Base-by-base conservation (phyloP, 2,329 filamentous ascomycete species). In the Aspergillus nomiae region DNA sequence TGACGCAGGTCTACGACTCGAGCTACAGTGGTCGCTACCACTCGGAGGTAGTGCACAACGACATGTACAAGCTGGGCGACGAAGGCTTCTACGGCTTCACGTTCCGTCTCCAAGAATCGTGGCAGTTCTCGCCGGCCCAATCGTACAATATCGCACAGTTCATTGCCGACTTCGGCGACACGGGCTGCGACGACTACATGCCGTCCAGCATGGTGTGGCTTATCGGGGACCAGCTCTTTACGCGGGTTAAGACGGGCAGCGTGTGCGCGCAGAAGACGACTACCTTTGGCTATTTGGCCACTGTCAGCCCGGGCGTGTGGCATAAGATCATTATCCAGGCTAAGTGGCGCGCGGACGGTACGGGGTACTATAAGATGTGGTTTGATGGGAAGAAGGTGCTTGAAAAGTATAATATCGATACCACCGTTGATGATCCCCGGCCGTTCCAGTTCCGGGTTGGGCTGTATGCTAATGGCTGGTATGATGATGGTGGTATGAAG, bases 401-500 rank as follows among this genome's bases (percentile, higher is more conserved):
- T 0, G 46, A 50, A 14, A n/a, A 50, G 26, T 9, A 50, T 6
- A 19, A 50, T 2, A 30, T 50, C 0, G 26, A 50, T n/a, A 50
- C 46, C 9, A 50, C 46, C 1, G 26, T 50, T 10, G 46, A 50
- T 30, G 46, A 50, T 30, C 8, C 14, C 19, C 24, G 46, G 6
- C 4, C 46, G 2, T 50, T 50, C 16, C 46, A 50, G 26, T 50
- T 50, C 56, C 62, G 66, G 0, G 78, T 84, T 14, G 83, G 83
- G 0, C 70, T 84, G 36, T 85, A 85, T 70, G 82, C 82, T 0
- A 85, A 84, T 67, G 77, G 77, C 12, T 85, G 82, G 83, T 72
- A 82, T 62, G 82, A 84, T 63, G 73, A 81, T 43, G 71, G 71
- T 1, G 68, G 73, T 16, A 75, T 77, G 68, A 66, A 74, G 54